Percentiles rank a stretch among this genome's conserved stretches.
These are phyloP conservation scores for Micractinium sp. DNA, from an alignment of 139 green algal species.

Conservation along the genomic window DNA sequence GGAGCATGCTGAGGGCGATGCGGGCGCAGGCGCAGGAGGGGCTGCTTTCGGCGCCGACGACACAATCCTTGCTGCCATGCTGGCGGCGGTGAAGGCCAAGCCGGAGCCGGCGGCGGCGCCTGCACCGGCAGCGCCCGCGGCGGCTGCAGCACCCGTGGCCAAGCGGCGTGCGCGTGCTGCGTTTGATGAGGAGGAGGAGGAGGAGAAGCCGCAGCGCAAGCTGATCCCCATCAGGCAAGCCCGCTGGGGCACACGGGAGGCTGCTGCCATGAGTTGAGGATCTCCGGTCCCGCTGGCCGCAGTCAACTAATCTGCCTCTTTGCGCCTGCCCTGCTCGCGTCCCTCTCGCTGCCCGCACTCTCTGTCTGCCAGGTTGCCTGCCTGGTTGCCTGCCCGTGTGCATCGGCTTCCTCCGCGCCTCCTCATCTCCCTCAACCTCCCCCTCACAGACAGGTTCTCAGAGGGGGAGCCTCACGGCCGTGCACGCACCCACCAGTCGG, in stretches of 20 bases:
- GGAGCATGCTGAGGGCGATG: background rate
- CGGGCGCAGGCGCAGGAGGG: background rate
- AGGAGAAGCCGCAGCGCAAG: constrained; percentile 64
- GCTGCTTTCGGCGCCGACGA: constrained; percentile 58
- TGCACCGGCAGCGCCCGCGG: constrained; percentile 27
- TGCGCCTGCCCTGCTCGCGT: too few species aligned
- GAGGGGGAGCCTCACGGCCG: too few species aligned
- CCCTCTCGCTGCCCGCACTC: too few species aligned
- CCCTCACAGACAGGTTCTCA: too few species aligned
- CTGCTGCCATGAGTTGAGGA: too few species aligned
- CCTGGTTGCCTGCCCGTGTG: background rate
- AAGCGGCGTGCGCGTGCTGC: constrained; percentile 26
- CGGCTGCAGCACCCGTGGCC: background rate
- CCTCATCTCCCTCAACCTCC: too few species aligned
- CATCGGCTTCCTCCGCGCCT: background rate
- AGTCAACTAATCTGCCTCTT: too few species aligned
- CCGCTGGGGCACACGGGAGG: background rate
- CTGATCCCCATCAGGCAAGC: constrained; percentile 55
- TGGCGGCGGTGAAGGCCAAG: constrained; percentile 49
- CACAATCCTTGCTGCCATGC: constrained; percentile 73
- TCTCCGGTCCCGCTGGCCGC: constrained; percentile 7
- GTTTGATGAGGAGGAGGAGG: constrained; percentile 82
- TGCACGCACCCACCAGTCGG: too few species aligned
- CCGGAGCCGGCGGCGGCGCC: background rate
- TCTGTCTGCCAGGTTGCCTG: background rate